Base-by-base conservation (phyloP, 225 moss, liverwort and hornwort genomes). In the Bryoerythrophyllum caledonicum region DNA sequence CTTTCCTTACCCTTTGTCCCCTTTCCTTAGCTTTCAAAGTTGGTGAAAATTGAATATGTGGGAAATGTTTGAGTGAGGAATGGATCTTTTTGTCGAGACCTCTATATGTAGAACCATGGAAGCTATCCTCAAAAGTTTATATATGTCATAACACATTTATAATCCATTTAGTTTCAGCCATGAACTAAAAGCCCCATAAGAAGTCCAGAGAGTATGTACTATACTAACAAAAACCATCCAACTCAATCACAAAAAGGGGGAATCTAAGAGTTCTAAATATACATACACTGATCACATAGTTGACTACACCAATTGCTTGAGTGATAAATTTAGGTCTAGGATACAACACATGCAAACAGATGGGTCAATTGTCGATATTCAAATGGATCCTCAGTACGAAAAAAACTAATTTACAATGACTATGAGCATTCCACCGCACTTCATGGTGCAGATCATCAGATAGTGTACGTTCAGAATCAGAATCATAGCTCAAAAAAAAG, bases 301-400 rank as follows among this genome's bases (percentile, higher is more conserved):
- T 28, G n/a, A 69, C 46, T 37, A 60, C 10, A 7, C 43, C 44
- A 72, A 19, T 23, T 17, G 25, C 59, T 59, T 14, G 44, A 35
- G 0, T 2, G 1, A 61, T n/a, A 19, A 13, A 26, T 2, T 37
- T 62, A 6, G 52, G 73, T 46, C 72, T 20, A n/a, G 4, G 26
- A 26, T 44, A 20, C 48, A 72, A 2, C 14, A 40, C 7, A 48
- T 46, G 57, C 73, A 55, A 53, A 19, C 53, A 26, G 17, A 57
- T 19, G 32, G 48, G 62, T 57, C 24, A 6, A 71, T 46, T 57
- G 1, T 24, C 55, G 21, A 43, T 43, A 3, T 19, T 46, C 4
- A 11, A 44, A 78, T 60, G 55, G 52, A 58, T 57, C 14, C n/a
- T 78, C 56, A 49, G 6, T 19, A 24, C 21, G 48, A 71, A 66